Base-by-base conservation (phyloP, 208 protist genomes). In the Endotrypanum monterogeii region DNA sequence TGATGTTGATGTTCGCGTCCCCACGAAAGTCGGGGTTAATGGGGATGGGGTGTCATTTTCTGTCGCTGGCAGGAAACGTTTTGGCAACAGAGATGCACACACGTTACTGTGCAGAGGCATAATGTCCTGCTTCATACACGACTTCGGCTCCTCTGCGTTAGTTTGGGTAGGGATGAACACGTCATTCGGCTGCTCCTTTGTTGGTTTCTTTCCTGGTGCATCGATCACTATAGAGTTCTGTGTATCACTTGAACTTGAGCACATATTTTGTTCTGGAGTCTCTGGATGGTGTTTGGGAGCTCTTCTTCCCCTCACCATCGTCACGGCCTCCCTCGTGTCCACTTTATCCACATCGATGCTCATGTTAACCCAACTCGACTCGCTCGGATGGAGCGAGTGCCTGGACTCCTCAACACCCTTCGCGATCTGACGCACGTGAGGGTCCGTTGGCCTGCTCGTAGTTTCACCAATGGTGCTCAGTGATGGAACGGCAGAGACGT, bases 291-390 rank as follows among this genome's bases (percentile, higher is more conserved):
- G 4, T 11, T 25, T 18, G 54, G 23, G 54, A 30, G 2, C 56
- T 52, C 52, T 76, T 28, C 1, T 44, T 25, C 71, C 71, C 20
- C 41, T 63, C 6, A 56, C 41, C 3, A 30, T 20, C 5, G 28
- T 61, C 35, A 76, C 69, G 35, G 62, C 71, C 16, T 61, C 14
- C 8, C 62, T 61, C 12, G 51, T 39, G 41, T 76, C 71, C 4
- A 51, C 57, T 30, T 5, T 58, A 3, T 70, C 51, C n/a, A 44
- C 46, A 5, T 76, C 71, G 51, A 76, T 76, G 39, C 46, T 63
- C n/a, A 39, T 8, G 14, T 1, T 37, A 12, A 54, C 30, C 71
- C 71, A 76, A 20, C 52, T 44, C 37, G 37, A 41, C 50, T 76
- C n/a, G 30, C 25, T 76, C 71, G 11, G 54, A 11, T 14, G 68